Base-by-base conservation (phyloP, 345 rosid species). In the Pelargonium nanum region DNA sequence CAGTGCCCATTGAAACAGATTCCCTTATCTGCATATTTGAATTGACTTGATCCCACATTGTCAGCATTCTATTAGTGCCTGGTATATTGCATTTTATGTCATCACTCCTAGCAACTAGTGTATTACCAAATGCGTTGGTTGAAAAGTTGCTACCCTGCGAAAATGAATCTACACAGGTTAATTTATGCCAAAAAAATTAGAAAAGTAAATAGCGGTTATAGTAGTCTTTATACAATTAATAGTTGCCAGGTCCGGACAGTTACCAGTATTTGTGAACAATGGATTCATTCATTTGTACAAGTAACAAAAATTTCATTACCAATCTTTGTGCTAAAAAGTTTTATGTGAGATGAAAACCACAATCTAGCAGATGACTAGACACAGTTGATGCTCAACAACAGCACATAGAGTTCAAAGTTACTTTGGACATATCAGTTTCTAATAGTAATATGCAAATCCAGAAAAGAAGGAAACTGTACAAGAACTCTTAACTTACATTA, bases 21-120 rank as follows among this genome's bases (percentile, higher is more conserved):
- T 77, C 79, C 16, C 65, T 68, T 60, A 68, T 65, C 67, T 59
- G 81, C 23, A 55, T 65, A 67, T 67, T 68, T 62, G 72, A 68
- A 75, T 78, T 76, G 59, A 50, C 63, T 30, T 61, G 78, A 55
- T 60, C 26, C 40, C 69, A 71, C 64, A 78, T 61, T 25, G 69
- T 20, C 62, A 69, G 73, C 63, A 15, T 40, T n/a, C n/a, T n/a
- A 70, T 65, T 69, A 73, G 68, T 61, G 68, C 45, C 25, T 30
- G 66, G 70, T 53, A 53, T 75, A 25, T 55, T 65, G 48, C 17
- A 40, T 9, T 40, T 40, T 17, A 40, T 40, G 48, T 0, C 2
- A 12, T 40, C 48, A 40, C 16, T 6, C 48, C 48, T 40, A 40
- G 48, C 9, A 40, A 6, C 48, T 40, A 17, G 48, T 12, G 16